Evolutionary conservation across 139 green algal species (phyloP), one percentile per base, ranked within the genome.

Genomic region (Micractinium conductrix): DNA sequence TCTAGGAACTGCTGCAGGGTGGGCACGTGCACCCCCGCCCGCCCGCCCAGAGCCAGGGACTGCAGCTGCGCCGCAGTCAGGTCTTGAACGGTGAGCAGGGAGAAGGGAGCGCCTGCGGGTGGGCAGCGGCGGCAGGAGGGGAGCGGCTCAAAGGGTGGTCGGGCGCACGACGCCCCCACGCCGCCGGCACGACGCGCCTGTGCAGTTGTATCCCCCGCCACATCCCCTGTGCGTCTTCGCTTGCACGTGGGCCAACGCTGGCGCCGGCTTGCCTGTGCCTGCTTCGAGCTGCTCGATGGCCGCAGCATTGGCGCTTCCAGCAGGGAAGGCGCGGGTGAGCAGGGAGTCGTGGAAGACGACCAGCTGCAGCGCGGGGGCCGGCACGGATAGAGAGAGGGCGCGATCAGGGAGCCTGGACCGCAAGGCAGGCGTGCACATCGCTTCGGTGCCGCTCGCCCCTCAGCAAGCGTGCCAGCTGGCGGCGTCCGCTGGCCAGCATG

Each of bases 1-100:
- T 72, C 82, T 9, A 91, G 50, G 44, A 88, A 86, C 48, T 91
- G 43, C 55, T 79, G 38, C 21, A 92, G 67, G 4, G 78, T 88
- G 50, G 88, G 88, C n/a, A 85, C 79, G 26, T 67, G 74, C 21
- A 89, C n/a, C 12, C 88, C 88, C 35, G 62, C 19, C 8, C 83
- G 58, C 1, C 88, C 88, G 12, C 75, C 85, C 22, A 92, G 45
- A 37, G 88, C 53, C 22, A 92, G 48, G 4, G 53, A 38, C 83
- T 81, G 74, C 62, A 92, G 86, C 70, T 91, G 86, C 1, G 74
- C 55, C 9, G 42, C 24, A 16, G 43, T 85, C 33, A 90, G 30
- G 76, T 87, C 78, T 43, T 87, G 75, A 75, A 89, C 30, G 0
- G 84, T 79, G 42, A 74, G 62, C 60, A 74, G 62, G 0, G 4